Percentiles rank a stretch among this genome's conserved stretches.
Conservation (phyloP, 2,329 filamentous ascomycete genomes). For the Talaromyces pinophilus region DNA sequence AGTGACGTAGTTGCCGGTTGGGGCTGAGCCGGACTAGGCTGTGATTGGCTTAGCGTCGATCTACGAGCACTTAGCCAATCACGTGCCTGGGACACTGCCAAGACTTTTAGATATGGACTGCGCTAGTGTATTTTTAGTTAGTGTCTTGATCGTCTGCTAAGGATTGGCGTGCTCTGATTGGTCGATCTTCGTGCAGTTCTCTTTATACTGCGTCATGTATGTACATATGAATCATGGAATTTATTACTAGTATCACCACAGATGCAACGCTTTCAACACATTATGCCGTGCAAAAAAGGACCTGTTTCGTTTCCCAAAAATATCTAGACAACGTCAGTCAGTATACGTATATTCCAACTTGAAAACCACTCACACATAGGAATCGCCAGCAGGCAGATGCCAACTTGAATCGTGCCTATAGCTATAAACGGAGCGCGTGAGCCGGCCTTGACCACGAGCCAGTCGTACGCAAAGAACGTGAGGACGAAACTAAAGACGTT, state of each 20-base stretch:
- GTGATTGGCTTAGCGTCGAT: not conserved
- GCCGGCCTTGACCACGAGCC: conserved; percentile 66
- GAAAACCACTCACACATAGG: conserved; percentile 73
- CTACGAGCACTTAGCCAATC: not conserved
- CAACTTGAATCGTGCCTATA: conserved; percentile 75
- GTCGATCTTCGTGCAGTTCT: conserved; percentile 8
- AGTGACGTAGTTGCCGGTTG: conserved; percentile 2
- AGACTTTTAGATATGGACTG: not conserved
- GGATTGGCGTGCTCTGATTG: not conserved
- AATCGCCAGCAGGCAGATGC: conserved; percentile 71
- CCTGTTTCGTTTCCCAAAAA: conserved; percentile 76
- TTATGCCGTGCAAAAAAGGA: conserved; percentile 76
- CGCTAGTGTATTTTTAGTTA: not conserved
- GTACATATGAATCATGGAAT: no score
- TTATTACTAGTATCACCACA: conserved; percentile 27
- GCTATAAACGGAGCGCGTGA: conserved; percentile 62
- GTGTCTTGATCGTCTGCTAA: not conserved
- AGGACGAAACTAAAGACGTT: conserved; percentile 88
- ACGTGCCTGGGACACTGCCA: not conserved
- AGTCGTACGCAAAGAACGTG: conserved; percentile 81
- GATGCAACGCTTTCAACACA: conserved; percentile 56
- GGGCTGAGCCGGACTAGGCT: not conserved
- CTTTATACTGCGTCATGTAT: not conserved
- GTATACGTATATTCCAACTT: not conserved
- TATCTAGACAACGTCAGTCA: conserved; percentile 53